Evolutionary conservation across 2,329 filamentous ascomycete genomes (phyloP), one percentile per base, ranked within the genome.

Genomic region (Onygenales sp.): DNA sequence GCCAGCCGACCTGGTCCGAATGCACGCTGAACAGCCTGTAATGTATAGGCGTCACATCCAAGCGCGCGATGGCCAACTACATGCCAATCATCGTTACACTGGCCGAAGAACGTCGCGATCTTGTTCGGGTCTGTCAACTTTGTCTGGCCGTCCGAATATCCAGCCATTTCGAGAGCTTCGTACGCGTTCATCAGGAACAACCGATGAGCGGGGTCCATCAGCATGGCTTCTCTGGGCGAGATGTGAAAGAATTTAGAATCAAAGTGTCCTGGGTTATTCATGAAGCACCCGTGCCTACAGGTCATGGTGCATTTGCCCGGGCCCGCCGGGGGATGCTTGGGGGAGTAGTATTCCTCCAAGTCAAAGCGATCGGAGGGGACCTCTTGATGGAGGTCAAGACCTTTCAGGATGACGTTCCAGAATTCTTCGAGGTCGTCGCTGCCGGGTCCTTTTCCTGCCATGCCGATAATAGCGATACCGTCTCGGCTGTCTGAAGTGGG

Each of bases 131-230:
- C 79, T 1, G 83, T 86, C 0, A 84, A 85, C 0, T 84, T 79
- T 0, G 84, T 86, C 50, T 84, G 76, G 67, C 87, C 86, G 0
- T 85, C 83, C 5, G 89, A 83, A 61, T 88, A 87, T 1, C 87
- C 87, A 33, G 84, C 84, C 82, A 88, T 88, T 67, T 93, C 87
- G 48, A 92, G 75, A 0, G 88, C 87, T 64, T 92, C 87, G 61
- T 89, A 92, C 0, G 86, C 86, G 3, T 86, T 89, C 8, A 84
- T 81, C 21, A 92, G 72, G 4, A 85, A 85, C 60, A 91, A 76
- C 60, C 87, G 80, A 66, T 89, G 87, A 80, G 89, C 89, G 0
- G 87, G 87, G 65, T 91, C 87, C 1, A 86, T 89, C 65, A 90
- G 86, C 51, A 82, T 80, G 32, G 87, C 87, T 69, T 91, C 87